Percentiles rank a stretch among this genome's conserved stretches.
phyloP scores from a whole-genome alignment of 2,329 filamentous ascomycete genomes.

The Hyphodiscus sp. region DNA sequence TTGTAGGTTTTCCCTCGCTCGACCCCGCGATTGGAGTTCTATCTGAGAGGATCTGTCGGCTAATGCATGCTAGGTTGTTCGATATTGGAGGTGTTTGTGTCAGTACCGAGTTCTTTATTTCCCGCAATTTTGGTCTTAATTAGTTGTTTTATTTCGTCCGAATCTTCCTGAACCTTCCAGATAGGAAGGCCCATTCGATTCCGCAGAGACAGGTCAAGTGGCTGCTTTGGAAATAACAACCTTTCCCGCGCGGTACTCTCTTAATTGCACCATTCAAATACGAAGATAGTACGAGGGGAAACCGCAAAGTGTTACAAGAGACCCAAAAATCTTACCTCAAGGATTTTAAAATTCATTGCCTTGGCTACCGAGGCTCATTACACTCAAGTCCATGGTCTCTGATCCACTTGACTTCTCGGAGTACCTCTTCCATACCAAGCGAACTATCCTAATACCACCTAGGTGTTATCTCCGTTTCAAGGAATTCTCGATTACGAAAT shows the following conservation, averaged over 20 bases:
- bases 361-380: no score
- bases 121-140: neutral
- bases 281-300: no score
- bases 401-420: neutral
- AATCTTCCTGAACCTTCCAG: neutral
- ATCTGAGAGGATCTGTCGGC: neutral
- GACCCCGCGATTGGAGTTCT: neutral
- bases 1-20: conserved; percentile 6
- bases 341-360: no score
- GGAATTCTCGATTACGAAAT: conserved; percentile 88
- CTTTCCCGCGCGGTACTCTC: neutral
- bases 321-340: no score
- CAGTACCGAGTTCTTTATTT: conserved; percentile 39
- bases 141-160: neutral
- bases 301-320: no score
- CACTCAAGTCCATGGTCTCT: no score
- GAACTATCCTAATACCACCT: conserved; percentile 11
- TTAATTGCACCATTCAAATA: no score
- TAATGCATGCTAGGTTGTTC: conserved; percentile 50
- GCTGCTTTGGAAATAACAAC: neutral
- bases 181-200: neutral
- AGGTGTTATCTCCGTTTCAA: conserved; percentile 86
- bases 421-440: neutral
- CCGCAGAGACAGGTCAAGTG: neutral
- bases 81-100: conserved; percentile 97